Evolutionary conservation across 176 grass and related monocot species (phyloP).

Genomic region (Musa troglodytarum): DNA sequence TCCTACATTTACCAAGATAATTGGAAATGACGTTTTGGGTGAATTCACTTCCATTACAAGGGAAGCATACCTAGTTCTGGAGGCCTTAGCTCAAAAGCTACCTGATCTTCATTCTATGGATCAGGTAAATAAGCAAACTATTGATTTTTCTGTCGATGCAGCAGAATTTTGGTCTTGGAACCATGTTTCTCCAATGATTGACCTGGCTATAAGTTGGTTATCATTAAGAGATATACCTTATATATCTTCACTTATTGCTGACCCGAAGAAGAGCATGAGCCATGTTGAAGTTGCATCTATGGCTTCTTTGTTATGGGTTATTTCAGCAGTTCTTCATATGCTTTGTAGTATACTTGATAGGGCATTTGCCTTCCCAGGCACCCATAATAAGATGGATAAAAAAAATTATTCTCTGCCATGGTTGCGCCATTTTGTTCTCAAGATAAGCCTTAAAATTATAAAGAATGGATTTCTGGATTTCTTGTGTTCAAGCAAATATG

Average conservation of each 20-base stretch:
- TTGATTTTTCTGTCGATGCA: slow-evolving; percentile 16
- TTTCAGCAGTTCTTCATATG: slow-evolving; percentile 81
- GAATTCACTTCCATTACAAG: slow-evolving; percentile 74
- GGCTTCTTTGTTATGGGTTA: slow-evolving; percentile 50
- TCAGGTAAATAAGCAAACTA: slow-evolving; percentile 35
- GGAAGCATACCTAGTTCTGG: slow-evolving; percentile 78
- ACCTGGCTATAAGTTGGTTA: slow-evolving; percentile 65
- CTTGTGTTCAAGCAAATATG: slow-evolving; percentile 7
- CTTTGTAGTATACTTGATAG: slow-evolving; percentile 62
- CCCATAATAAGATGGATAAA: slow-evolving; percentile 17
- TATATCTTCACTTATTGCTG: slow-evolving; percentile 24
- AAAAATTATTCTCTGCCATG: slow-evolving; percentile 39
- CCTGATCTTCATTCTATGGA: slow-evolving; percentile 59
- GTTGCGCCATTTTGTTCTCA: slow-evolving; percentile 84
- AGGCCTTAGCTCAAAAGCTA: slow-evolving; percentile 59
- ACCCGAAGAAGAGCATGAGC: slow-evolving; percentile 21
- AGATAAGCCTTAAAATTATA: slow-evolving; percentile 61
- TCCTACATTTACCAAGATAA: slow-evolving; percentile 54
- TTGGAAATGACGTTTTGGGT: slow-evolving; percentile 38
- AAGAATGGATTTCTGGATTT: slow-evolving; percentile 58
- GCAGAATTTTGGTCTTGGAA: slow-evolving; percentile 67
- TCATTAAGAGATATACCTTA: slow-evolving; percentile 43
- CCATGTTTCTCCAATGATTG: slow-evolving; percentile 72
- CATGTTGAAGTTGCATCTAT: slow-evolving; percentile 19
- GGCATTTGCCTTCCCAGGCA: slow-evolving; percentile 37